Conservation (phyloP, 345 rosid genomes). For the Aethionema arabicum region DNA sequence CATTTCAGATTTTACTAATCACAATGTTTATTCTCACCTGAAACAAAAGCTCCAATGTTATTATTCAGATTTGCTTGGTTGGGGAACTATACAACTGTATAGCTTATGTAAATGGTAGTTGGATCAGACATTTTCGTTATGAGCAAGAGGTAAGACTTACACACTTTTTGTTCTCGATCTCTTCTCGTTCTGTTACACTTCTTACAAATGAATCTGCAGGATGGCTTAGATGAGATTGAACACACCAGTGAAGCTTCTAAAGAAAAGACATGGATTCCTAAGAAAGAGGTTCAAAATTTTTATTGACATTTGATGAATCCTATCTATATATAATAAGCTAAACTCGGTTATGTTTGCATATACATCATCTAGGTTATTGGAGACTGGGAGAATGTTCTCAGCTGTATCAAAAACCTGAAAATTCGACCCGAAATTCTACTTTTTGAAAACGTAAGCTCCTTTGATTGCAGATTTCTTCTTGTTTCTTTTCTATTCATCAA, state of each 20-base stretch:
- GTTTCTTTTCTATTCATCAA: not conserved
- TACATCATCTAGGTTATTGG: constrained; percentile 21
- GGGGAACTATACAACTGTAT: constrained; percentile 21
- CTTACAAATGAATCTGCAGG: no score
- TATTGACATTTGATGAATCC: no score
- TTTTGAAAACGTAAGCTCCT: constrained; percentile 25
- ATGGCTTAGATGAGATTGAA: no score
- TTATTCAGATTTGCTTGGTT: constrained; percentile 15
- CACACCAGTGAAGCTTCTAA: no score
- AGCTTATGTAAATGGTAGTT: not conserved
- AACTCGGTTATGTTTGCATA: not conserved
- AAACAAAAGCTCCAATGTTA: not conserved
- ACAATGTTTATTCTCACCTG: not conserved
- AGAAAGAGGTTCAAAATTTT: no score
- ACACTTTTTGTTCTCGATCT: no score
- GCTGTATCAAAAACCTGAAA: not conserved
- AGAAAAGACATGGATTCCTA: no score
- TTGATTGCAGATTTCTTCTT: not conserved
- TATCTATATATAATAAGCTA: no score
- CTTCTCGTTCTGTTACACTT: not conserved
- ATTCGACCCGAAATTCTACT: constrained; percentile 25
- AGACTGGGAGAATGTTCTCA: constrained; percentile 10
- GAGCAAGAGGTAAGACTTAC: constrained; percentile 3
- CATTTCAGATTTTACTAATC: not conserved
- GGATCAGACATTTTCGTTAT: not conserved